These are phyloP conservation scores for Dendrobium huoshanense DNA, from an alignment of 106 monocot genomes.

Conservation along the genomic window DNA sequence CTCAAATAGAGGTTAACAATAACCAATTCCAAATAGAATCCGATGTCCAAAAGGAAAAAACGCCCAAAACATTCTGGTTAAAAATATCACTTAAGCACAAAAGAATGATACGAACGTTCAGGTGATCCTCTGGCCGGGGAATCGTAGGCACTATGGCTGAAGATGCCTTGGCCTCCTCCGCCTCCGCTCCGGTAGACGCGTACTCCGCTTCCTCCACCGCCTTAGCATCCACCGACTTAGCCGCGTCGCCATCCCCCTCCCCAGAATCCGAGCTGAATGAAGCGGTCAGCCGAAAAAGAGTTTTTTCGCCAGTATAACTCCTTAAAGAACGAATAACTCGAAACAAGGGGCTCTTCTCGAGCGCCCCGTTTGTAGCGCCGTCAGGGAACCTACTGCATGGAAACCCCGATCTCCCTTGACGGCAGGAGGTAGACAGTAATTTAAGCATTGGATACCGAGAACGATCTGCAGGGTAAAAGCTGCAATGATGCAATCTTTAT, in stretches of 20 bases:
- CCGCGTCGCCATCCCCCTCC: constrained; percentile 9
- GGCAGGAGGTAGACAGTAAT: neutral
- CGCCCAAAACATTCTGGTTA: neutral
- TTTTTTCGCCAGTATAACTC: neutral
- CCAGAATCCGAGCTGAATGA: constrained; percentile 56
- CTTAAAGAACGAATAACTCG: constrained; percentile 39
- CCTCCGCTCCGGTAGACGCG: constrained; percentile 20
- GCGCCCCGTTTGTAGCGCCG: constrained; percentile 7
- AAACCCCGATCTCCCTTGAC: constrained; percentile 7
- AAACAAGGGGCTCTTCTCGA: constrained; percentile 23
- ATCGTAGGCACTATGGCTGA: constrained; percentile 70
- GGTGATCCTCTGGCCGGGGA: constrained; percentile 77
- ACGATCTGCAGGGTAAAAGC: neutral
- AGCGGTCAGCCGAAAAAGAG: constrained; percentile 18
- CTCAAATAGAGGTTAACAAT: neutral
- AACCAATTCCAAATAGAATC: neutral
- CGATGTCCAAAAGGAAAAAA: neutral
- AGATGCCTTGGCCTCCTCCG: constrained; percentile 33
- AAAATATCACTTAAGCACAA: constrained; percentile 1
- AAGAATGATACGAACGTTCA: constrained; percentile 40
- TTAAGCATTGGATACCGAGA: constrained; percentile 15
- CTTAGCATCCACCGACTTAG: constrained; percentile 21
- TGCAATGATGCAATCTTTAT: neutral
- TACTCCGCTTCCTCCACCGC: constrained; percentile 16
- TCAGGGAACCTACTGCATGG: constrained; percentile 8